A percentile compares a stretch with the other conserved stretches of the same genome.
Evolutionary conservation across 208 protist species (phyloP).

Genomic region (Acanthamoeba lugdunensis): DNA sequence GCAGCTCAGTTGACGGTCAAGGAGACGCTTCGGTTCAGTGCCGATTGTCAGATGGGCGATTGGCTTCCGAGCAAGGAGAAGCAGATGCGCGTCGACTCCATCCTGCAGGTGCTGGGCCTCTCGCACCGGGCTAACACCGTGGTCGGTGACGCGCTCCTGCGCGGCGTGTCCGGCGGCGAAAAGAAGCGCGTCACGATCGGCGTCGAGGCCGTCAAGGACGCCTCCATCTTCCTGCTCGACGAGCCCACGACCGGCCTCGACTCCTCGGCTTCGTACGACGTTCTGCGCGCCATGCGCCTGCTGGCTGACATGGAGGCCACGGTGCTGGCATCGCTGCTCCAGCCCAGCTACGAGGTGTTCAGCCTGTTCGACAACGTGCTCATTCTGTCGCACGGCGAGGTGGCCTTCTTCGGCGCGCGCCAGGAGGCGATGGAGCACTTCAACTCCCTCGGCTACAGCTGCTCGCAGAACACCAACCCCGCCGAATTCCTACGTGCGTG

Average conservation of each 20-base stretch:
- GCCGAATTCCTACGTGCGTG: conserved; percentile 77
- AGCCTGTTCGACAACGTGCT: conserved; percentile 77
- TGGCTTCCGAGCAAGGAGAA: conserved; percentile 3
- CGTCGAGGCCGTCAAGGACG: conserved; percentile 81
- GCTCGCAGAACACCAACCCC: conserved; percentile 69
- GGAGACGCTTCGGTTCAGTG: conserved; percentile 78
- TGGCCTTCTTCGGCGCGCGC: conserved; percentile 36
- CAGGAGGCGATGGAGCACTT: conserved; percentile 58
- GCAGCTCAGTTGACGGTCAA: conserved; percentile 75
- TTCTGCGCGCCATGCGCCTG: not conserved
- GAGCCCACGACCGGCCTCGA: conserved; percentile 91
- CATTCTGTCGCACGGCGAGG: conserved; percentile 69
- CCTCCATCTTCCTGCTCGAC: conserved; percentile 83
- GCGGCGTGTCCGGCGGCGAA: conserved; percentile 87
- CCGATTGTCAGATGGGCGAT: conserved; percentile 67
- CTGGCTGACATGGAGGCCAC: conserved; percentile 47
- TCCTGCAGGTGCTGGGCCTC: conserved; percentile 77
- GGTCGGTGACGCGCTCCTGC: conserved; percentile 78
- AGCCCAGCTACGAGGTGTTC: conserved; percentile 76
- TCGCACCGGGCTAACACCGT: conserved; percentile 72
- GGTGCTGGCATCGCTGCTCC: conserved; percentile 76
- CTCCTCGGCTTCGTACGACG: conserved; percentile 71
- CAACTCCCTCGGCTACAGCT: conserved; percentile 26
- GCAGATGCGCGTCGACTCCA: not conserved
- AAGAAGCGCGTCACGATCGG: conserved; percentile 86